Evolutionary conservation across 495 filamentous ascomycete species (phyloP).

Genomic region (Trichoderma asperelloides): DNA sequence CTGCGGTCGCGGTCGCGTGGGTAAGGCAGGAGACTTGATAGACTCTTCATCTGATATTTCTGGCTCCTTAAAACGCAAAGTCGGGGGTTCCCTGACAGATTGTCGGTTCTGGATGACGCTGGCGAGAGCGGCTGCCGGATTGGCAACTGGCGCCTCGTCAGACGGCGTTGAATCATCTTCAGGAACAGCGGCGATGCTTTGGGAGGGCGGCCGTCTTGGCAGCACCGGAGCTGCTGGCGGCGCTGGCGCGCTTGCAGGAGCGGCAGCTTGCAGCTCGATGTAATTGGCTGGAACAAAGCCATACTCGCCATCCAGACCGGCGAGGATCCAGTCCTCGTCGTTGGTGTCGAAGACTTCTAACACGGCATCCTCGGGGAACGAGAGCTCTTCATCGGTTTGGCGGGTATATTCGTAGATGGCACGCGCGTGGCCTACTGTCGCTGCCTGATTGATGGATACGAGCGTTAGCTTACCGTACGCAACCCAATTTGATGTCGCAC

Average conservation of each 20-base stretch:
- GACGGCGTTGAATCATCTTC: background rate
- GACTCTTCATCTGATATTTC: constrained; percentile 24
- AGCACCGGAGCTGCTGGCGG: constrained; percentile 23
- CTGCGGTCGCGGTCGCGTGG: constrained; percentile 58
- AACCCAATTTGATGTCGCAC: background rate
- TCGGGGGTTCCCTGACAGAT: constrained; percentile 10
- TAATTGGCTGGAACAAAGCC: constrained; percentile 98
- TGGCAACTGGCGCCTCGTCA: constrained; percentile 30
- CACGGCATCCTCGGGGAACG: constrained; percentile 81
- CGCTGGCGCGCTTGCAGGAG: constrained; percentile 10
- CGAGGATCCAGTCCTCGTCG: constrained; percentile 95
- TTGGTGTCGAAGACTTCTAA: constrained; percentile 81
- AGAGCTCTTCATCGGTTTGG: constrained; percentile 96
- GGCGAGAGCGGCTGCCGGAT: constrained; percentile 64
- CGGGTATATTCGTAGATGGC: constrained; percentile 92
- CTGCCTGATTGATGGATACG: constrained; percentile 42
- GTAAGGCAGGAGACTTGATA: constrained; percentile 44
- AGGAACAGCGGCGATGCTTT: constrained; percentile 13
- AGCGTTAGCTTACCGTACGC: background rate
- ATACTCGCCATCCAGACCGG: constrained; percentile 75
- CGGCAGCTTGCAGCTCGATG: constrained; percentile 54
- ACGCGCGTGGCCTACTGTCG: constrained; percentile 64
- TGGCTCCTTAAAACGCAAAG: background rate
- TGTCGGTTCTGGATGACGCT: constrained; percentile 36
- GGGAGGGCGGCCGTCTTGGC: constrained; percentile 17